These are phyloP conservation scores for Nymphaea colorata DNA, from an alignment of 164 flowering plant genomes.

Conservation along the genomic window DNA sequence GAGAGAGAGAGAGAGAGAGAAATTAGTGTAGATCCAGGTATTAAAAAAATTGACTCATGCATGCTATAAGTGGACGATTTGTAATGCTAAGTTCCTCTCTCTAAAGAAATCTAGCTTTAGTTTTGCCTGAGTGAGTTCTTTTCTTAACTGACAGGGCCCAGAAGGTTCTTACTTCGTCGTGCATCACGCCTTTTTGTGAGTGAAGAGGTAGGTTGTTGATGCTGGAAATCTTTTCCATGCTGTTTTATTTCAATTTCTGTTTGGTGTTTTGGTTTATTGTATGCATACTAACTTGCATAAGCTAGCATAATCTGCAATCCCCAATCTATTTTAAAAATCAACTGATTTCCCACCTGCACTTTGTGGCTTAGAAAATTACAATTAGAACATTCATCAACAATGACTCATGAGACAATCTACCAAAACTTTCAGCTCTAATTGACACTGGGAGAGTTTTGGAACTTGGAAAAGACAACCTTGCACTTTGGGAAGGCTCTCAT, in stretches of 20 bases:
- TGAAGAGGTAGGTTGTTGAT: constrained; percentile 28
- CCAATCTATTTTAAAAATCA: not conserved
- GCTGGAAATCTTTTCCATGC: not conserved
- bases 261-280: not conserved
- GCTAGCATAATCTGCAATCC: not conserved
- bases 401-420: too few relatives aligned
- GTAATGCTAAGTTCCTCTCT: not conserved
- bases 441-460: too few relatives aligned
- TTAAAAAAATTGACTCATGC: too few relatives aligned
- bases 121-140: not conserved
- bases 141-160: constrained; percentile 37
- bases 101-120: not conserved
- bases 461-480: too few relatives aligned
- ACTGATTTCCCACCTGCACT: too few relatives aligned
- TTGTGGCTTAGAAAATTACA: too few relatives aligned
- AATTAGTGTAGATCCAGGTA: too few relatives aligned
- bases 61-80: too few relatives aligned
- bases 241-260: not conserved
- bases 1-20: too few relatives aligned
- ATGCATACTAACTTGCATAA: not conserved
- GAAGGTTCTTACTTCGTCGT: constrained; percentile 50
- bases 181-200: constrained; percentile 30
- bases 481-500: too few relatives aligned
- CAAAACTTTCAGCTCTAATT: too few relatives aligned
- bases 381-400: too few relatives aligned